phyloP scores from a whole-genome alignment of 495 filamentous ascomycete genomes.

The Achaetomiella virescens region DNA sequence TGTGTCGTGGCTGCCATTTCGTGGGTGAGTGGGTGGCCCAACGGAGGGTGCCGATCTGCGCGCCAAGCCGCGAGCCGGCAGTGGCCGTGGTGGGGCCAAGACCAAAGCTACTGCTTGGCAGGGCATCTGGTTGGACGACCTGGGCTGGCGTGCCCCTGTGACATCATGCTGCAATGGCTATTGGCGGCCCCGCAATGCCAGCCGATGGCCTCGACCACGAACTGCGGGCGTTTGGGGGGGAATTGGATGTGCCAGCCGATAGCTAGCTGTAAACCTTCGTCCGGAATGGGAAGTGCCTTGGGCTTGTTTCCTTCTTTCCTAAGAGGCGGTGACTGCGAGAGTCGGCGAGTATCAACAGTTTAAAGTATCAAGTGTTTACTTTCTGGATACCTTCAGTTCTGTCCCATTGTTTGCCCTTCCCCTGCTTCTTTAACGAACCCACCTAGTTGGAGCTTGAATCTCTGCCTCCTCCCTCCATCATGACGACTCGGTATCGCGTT shows the following conservation, averaged over 20 bases:
- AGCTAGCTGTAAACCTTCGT: background rate
- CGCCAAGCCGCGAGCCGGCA: slow-evolving; percentile 11
- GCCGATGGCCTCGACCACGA: slow-evolving; percentile 5
- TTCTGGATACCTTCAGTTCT: background rate
- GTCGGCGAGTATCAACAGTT: too few relatives aligned
- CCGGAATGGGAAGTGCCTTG: slow-evolving; percentile 2
- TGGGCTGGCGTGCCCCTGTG: slow-evolving; percentile 19
- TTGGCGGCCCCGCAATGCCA: slow-evolving; percentile 13
- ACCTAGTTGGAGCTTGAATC: background rate
- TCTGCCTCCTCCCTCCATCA: slow-evolving; percentile 28
- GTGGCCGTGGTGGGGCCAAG: background rate
- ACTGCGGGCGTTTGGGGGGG: background rate
- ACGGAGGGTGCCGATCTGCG: slow-evolving; percentile 13
- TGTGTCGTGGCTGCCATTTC: too few relatives aligned
- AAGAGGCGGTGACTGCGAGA: slow-evolving; percentile 16
- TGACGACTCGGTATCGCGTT: slow-evolving; percentile 89
- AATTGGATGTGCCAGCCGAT: slow-evolving; percentile 7
- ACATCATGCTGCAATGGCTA: slow-evolving; percentile 21
- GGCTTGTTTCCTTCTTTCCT: background rate
- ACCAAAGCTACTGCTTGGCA: background rate
- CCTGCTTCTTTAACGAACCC: too few relatives aligned
- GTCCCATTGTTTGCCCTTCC: background rate
- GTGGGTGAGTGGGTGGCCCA: background rate
- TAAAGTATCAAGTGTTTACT: too few relatives aligned
- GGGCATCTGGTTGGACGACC: slow-evolving; percentile 2